Conservation (phyloP, 2,329 filamentous ascomycete genomes). For the Aspergillus caelatus region DNA sequence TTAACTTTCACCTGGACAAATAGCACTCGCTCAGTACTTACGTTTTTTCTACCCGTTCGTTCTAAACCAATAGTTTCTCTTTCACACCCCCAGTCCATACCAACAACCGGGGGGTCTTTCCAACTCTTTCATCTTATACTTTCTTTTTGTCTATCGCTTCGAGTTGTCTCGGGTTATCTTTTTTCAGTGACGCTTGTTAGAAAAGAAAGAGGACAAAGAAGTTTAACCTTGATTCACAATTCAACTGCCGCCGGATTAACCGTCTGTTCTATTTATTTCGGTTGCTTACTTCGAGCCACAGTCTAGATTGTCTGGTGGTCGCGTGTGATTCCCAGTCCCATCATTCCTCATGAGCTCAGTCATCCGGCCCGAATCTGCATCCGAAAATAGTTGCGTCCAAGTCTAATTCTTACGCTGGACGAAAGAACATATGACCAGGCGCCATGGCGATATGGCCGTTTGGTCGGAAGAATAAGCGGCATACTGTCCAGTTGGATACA, state of each 20-base stretch:
- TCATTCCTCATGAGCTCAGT: conserved; percentile 32
- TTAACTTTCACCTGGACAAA: conserved; percentile 14
- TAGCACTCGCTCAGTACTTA: conserved; percentile 6
- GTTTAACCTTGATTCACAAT: neutral
- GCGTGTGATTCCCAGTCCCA: conserved; percentile 16
- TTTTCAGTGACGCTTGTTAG: neutral
- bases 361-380: conserved; percentile 20
- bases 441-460: conserved; percentile 84
- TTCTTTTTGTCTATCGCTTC: conserved; percentile 7
- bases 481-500: conserved; percentile 59
- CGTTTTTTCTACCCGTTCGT: conserved; percentile 17
- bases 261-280: conserved; percentile 5
- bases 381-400: conserved; percentile 21
- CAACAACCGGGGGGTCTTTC: conserved; percentile 5
- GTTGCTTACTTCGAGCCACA: conserved; percentile 1
- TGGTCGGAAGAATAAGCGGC: conserved; percentile 71
- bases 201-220: neutral
- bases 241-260: neutral
- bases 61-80: conserved; percentile 19
- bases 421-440: conserved; percentile 20
- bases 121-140: conserved; percentile 6
- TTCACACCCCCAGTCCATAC: conserved; percentile 5
- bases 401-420: conserved; percentile 23
- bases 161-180: conserved; percentile 6
- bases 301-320: conserved; percentile 14